Conservation (phyloP, 2,329 filamentous ascomycete species). For the Nannizzia gypsea region DNA sequence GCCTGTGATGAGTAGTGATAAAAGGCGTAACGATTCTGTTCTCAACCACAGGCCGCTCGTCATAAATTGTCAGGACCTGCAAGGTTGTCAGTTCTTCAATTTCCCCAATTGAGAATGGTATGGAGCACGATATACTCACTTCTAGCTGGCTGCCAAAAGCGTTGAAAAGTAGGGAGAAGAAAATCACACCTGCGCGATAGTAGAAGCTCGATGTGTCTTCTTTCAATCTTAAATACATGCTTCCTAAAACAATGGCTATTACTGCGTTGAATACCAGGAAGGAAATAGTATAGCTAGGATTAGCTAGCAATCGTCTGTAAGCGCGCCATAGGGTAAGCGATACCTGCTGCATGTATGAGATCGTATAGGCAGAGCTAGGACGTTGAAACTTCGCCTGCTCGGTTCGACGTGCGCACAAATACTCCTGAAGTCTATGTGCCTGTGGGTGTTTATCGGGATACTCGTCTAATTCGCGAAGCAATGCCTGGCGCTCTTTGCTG, state of each 20-base stretch:
- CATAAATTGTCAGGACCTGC: slow-evolving; percentile 75
- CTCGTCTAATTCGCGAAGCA: no score
- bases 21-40: slow-evolving; percentile 78
- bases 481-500: no score
- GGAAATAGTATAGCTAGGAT: slow-evolving; percentile 60
- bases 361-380: slow-evolving; percentile 64
- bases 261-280: slow-evolving; percentile 55
- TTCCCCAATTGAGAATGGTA: background rate
- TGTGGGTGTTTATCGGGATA: no score
- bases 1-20: slow-evolving; percentile 86
- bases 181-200: slow-evolving; percentile 64
- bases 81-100: no score
- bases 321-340: slow-evolving; percentile 69
- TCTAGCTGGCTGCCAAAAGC: slow-evolving; percentile 71
- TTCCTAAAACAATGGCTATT: slow-evolving; percentile 66
- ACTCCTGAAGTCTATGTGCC: background rate
- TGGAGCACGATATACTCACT: slow-evolving; percentile 34
- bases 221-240: slow-evolving; percentile 67
- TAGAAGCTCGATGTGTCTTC: slow-evolving; percentile 59
- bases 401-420: slow-evolving; percentile 24
- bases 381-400: slow-evolving; percentile 41
- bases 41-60: slow-evolving; percentile 82
- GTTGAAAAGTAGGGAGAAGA: slow-evolving; percentile 79
- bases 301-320: slow-evolving; percentile 61
- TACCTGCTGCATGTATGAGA: slow-evolving; percentile 65